Evolutionary conservation across 177 flowering plant species (phyloP).

Genomic region (Telopea speciosissima): DNA sequence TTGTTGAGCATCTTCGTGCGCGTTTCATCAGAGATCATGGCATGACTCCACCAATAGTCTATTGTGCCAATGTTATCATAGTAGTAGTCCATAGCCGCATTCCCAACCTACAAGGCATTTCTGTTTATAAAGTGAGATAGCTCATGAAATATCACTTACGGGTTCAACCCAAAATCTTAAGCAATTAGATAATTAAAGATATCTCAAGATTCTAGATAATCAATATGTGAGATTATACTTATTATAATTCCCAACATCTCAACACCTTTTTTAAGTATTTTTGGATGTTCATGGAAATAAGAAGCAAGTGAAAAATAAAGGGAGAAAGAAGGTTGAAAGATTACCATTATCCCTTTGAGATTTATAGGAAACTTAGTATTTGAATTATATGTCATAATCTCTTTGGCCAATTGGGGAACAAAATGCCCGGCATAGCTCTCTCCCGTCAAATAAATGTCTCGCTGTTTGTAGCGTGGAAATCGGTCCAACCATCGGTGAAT

Average conservation of each 20-base stretch:
- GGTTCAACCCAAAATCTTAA: too few relatives aligned
- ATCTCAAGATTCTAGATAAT: too few relatives aligned
- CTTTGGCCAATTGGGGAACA: conserved; percentile 73
- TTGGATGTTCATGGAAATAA: too few relatives aligned
- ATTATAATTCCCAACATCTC: too few relatives aligned
- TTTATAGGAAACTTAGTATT: conserved; percentile 38
- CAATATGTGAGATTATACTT: too few relatives aligned
- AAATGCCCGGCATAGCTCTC: conserved; percentile 95
- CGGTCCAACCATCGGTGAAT: conserved; percentile 65
- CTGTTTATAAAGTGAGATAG: too few relatives aligned
- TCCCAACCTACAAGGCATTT: conserved; percentile 55
- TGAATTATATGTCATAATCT: conserved; percentile 49
- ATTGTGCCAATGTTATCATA: conserved; percentile 84
- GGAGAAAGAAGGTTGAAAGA: too few relatives aligned
- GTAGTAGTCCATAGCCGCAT: conserved; percentile 85
- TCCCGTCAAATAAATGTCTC: conserved; percentile 65
- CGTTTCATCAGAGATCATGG: conserved; percentile 82
- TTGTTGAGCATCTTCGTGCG: conserved; percentile 51
- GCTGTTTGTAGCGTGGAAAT: conserved; percentile 60
- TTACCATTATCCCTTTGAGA: conserved; percentile 83
- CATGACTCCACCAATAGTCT: conserved; percentile 93
- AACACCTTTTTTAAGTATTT: too few relatives aligned
- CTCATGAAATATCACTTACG: too few relatives aligned
- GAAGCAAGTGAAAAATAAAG: too few relatives aligned
- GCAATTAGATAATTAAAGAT: too few relatives aligned